phyloP scores from a whole-genome alignment of 768 basidiomycete genomes.

The Leccinum ochraceum region DNA sequence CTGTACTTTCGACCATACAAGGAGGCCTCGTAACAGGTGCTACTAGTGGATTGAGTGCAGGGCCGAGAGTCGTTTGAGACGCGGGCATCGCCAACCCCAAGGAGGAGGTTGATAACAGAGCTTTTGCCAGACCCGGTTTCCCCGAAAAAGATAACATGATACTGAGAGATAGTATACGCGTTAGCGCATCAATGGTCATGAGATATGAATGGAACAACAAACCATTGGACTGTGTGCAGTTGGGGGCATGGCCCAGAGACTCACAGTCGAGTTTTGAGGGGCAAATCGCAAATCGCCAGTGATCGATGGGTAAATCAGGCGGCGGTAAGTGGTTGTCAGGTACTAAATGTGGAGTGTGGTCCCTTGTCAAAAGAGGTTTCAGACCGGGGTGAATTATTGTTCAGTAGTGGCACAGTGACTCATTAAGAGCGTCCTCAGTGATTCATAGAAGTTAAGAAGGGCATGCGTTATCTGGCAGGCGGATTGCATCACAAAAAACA shows the following conservation, averaged over 20 bases:
- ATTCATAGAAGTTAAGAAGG: no score
- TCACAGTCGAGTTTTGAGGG: no score
- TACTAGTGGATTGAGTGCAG: conserved; percentile 18
- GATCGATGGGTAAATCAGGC: no score
- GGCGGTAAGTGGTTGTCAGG: no score
- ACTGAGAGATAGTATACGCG: not conserved
- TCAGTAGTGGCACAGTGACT: no score
- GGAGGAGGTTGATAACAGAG: conserved; percentile 29
- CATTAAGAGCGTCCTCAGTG: no score
- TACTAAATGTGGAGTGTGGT: no score
- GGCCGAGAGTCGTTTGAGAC: conserved; percentile 12
- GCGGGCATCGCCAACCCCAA: conserved; percentile 6
- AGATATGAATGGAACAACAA: not conserved
- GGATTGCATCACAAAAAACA: no score
- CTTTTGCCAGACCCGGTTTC: conserved; percentile 30
- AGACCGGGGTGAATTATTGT: no score
- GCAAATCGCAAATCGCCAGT: no score
- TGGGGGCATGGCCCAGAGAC: not conserved
- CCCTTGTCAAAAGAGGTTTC: no score
- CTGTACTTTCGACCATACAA: conserved; percentile 5
- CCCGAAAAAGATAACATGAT: conserved; percentile 26
- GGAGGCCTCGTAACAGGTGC: conserved; percentile 4
- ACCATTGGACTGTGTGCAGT: not conserved
- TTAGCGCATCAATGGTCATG: not conserved
- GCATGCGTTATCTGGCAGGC: no score